These are phyloP conservation scores for Fusarium pininemorale DNA, from an alignment of 2,329 filamentous ascomycete genomes.

Conservation along the genomic window DNA sequence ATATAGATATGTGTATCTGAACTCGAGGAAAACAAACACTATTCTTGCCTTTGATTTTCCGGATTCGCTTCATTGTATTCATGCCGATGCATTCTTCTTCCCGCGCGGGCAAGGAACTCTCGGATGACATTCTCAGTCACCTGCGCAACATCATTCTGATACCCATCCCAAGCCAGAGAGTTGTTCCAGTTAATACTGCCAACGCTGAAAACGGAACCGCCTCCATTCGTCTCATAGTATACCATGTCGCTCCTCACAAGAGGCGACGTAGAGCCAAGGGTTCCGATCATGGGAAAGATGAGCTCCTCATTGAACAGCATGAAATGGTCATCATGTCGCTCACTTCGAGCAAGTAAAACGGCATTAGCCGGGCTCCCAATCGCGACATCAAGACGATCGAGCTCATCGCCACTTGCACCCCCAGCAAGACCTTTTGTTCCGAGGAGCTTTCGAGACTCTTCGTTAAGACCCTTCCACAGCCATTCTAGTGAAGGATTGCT, in stretches of 20 bases:
- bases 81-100: background rate
- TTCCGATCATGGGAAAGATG: background rate
- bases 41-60: background rate
- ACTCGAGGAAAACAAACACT: fast-evolving
- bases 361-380: background rate
- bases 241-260: background rate
- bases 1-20: background rate
- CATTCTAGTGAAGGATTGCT: background rate
- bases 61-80: fast-evolving
- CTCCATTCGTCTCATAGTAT: background rate
- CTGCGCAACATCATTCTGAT: background rate
- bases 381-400: background rate
- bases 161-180: background rate
- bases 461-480: background rate
- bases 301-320: background rate
- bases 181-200: background rate
- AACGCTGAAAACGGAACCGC: background rate
- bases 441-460: background rate
- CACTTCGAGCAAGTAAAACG: background rate
- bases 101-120: background rate
- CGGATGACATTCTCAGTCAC: background rate
- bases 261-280: fast-evolving
- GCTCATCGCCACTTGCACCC: background rate
- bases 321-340: background rate
- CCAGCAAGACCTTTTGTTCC: background rate